phyloP scores from a whole-genome alignment of 345 rosid species.

The Eucalyptus guilfoylei region DNA sequence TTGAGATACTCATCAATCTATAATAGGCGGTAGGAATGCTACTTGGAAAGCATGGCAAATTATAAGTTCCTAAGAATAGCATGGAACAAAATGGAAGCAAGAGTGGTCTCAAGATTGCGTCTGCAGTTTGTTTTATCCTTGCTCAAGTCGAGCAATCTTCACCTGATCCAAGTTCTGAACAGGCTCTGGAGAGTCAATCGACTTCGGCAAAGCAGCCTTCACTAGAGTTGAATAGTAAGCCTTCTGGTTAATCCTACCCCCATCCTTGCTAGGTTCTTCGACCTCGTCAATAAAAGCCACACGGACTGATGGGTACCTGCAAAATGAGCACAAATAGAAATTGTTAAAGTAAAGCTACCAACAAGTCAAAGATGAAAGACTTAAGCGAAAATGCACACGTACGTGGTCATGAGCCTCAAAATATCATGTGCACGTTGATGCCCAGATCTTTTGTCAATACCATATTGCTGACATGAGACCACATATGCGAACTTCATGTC shows the following conservation, averaged over 20 bases:
- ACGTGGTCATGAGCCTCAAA: slow-evolving; percentile 86
- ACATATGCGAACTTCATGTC: slow-evolving; percentile 97
- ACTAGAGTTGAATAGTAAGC: slow-evolving; percentile 83
- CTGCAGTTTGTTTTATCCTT: not conserved
- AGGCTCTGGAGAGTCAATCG: slow-evolving; percentile 73
- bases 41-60: not conserved
- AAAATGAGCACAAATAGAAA: not conserved
- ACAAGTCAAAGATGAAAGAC: not conserved
- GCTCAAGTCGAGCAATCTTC: not conserved
- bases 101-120: not conserved
- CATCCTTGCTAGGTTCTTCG: slow-evolving; percentile 74
- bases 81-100: not conserved
- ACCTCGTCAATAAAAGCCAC: slow-evolving; percentile 99
- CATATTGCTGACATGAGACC: slow-evolving; percentile 96
- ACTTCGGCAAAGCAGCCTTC: slow-evolving; percentile 76
- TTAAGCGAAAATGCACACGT: not conserved
- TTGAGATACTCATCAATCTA: not conserved
- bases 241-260: slow-evolving; percentile 48
- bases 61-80: not conserved
- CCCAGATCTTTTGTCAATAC: slow-evolving; percentile 84
- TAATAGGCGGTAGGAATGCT: not conserved
- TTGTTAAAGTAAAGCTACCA: not conserved
- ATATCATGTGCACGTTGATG: slow-evolving; percentile 81
- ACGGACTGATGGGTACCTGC: slow-evolving; percentile 95
- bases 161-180: slow-evolving; percentile 95